Base-by-base conservation (phyloP, 1,284 basidiomycete genomes). In the Sphaerobolus stellatus region DNA sequence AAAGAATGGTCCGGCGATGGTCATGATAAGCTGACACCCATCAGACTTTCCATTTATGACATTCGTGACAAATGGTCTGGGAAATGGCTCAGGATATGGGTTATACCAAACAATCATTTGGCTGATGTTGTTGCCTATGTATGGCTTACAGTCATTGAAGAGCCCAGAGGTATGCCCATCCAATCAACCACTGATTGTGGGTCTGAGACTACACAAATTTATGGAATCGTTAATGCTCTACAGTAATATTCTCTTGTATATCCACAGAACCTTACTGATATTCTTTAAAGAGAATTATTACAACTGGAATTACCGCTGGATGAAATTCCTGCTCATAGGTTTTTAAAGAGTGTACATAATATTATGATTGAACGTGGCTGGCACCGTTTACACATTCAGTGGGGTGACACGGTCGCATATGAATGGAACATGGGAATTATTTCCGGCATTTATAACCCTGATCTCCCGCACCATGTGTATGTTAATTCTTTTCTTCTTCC, bases 31-130 rank as follows among this genome's bases (percentile, higher is more conserved):
- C 61, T 74, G 7, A 59, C 64, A 31, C 47, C 50, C 30, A 71
- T 73, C 50, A 69, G 71, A 3, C 71, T 74, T 61, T 67, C 66
- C 1, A 64, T 71, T 11, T 75, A 63, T 62, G 71, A 59, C 4
- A 48, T 73, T 36, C 60, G 65, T 8, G 68, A 74, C 49, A 59
- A 67, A 59, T 64, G 62, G 2, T 66, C 64, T 0, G 61, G 63
- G 2, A 57, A 61, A 28, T 74, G 66, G 64, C 57, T 74, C 20
- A 66, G 61, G 38, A 60, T 59, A 4, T 71, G 68, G 67, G 68
- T 72, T 33, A 64, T 73, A 2, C 71, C 71, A 1, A 71, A 61
- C 50, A 73, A 73, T 57, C 56, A 65, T 6, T 29, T 66, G 8
- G 62, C 56, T 1, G 20, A 56, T 34, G 52, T 65, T 9, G 50